Percentiles rank a stretch among this genome's conserved stretches.
Conservation (phyloP, 129 eudicot genomes). For the Centrapalus pauciflorus region DNA sequence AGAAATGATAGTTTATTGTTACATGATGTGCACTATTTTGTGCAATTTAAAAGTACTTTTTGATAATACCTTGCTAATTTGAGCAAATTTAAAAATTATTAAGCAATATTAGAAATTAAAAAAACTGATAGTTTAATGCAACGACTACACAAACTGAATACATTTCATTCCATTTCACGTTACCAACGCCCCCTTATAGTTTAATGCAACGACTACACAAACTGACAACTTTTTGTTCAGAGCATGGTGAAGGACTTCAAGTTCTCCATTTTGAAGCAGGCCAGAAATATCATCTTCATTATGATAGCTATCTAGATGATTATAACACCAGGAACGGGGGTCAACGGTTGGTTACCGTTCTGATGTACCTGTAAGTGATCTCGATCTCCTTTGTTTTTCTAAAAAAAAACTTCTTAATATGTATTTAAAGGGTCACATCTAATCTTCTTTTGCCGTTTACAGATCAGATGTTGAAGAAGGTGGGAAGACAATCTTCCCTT, state of each 20-base stretch:
- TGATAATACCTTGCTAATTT: no score
- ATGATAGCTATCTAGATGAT: constrained; percentile 63
- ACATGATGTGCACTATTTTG: no score
- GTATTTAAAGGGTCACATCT: not conserved
- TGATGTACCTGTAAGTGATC: constrained; percentile 87
- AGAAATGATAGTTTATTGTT: no score
- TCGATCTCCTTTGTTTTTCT: not conserved
- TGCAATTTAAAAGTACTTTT: no score
- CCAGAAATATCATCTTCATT: constrained; percentile 80
- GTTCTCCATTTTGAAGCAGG: constrained; percentile 88
- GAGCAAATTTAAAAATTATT: no score
- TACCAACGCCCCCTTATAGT: no score
- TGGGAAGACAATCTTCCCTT: constrained; percentile 91
- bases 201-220: not conserved
- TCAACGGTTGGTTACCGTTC: constrained; percentile 82
- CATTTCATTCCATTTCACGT: no score
- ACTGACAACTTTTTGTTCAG: constrained; percentile 26
- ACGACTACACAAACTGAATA: no score
- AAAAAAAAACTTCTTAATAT: no score
- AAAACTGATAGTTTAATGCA: no score
- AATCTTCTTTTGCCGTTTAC: constrained; percentile 12
- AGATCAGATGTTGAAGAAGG: constrained; percentile 99
- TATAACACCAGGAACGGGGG: constrained; percentile 79
- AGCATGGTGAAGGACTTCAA: constrained; percentile 92
- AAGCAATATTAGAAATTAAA: no score